A percentile compares a stretch with the other conserved stretches of the same genome.
These are phyloP conservation scores for Metarhizium guizhouense DNA, from an alignment of 2,329 filamentous ascomycete species.

Conservation along the genomic window DNA sequence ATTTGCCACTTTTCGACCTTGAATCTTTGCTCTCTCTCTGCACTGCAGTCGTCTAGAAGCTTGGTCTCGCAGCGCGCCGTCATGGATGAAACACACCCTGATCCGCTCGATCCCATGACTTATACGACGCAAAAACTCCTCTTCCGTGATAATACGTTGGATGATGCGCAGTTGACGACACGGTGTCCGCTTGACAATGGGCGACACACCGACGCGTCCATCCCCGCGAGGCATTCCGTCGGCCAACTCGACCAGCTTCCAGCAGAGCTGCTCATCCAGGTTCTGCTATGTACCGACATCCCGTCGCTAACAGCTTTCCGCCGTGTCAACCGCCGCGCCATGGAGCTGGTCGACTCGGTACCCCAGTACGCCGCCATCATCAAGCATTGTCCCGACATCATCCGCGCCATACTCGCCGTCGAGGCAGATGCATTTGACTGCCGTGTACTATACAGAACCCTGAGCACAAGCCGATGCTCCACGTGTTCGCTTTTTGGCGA, in stretches of 20 bases:
- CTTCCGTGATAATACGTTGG: background rate
- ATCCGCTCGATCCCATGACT: too few species aligned
- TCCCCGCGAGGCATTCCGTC: background rate
- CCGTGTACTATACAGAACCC: background rate
- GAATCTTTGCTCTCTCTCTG: too few species aligned
- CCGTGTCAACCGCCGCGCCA: background rate
- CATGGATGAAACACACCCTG: too few species aligned
- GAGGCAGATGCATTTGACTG: background rate
- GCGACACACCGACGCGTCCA: background rate
- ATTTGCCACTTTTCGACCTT: too few species aligned
- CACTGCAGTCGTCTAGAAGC: too few species aligned
- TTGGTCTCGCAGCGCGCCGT: too few species aligned
- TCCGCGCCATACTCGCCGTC: background rate
- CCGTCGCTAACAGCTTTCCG: background rate
- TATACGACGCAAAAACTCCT: too few species aligned
- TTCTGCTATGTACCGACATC: background rate
- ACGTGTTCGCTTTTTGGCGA: background rate
- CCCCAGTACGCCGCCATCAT: conserved; percentile 1
- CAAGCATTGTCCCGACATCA: background rate
- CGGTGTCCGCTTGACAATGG: conserved; percentile 1
- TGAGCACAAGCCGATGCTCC: background rate
- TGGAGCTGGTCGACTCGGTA: background rate
- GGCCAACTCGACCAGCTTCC: background rate
- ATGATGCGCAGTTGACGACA: background rate
- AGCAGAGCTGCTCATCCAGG: background rate